These are phyloP conservation scores for Candida nitratophila DNA, from an alignment of 805 yeast species.

Conservation along the genomic window DNA sequence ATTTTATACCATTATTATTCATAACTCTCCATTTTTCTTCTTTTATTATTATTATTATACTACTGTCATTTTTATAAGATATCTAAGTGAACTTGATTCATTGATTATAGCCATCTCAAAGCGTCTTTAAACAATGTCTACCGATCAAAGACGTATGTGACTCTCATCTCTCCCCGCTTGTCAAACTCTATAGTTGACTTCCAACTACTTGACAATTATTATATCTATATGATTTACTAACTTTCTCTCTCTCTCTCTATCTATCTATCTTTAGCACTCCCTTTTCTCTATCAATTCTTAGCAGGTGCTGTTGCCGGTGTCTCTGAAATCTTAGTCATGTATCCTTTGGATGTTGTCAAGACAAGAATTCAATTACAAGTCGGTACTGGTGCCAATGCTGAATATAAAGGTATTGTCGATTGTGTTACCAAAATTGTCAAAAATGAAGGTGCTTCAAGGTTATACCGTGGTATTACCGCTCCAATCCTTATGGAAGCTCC, in stretches of 20 bases:
- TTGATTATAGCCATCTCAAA: neutral
- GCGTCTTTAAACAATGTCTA: constrained; percentile 4
- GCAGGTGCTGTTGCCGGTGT: constrained; percentile 97
- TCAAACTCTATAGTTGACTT: too few species aligned
- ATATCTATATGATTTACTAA: too few species aligned
- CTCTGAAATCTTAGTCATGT: constrained; percentile 91
- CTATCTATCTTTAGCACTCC: constrained; percentile 44
- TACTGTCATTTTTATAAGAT: too few species aligned
- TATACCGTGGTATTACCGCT: constrained; percentile 91
- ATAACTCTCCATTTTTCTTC: too few species aligned
- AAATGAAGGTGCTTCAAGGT: constrained; percentile 75
- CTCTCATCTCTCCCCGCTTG: neutral
- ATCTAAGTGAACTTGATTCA: too few species aligned
- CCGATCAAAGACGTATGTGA: constrained; percentile 16
- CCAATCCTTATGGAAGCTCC: constrained; percentile 99
- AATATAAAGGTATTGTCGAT: constrained; percentile 78
- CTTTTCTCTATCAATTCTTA: constrained; percentile 84
- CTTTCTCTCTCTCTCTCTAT: neutral
- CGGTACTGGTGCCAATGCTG: constrained; percentile 41
- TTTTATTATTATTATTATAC: too few species aligned
- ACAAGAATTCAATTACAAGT: constrained; percentile 91
- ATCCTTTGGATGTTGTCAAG: constrained; percentile 94
- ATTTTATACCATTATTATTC: too few species aligned
- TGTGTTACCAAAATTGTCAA: constrained; percentile 77
- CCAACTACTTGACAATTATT: too few species aligned